A percentile compares a stretch with the other conserved stretches of the same genome.
Evolutionary conservation across 768 basidiomycete genomes (phyloP).

Genomic region (Hirschioporus abietinus): DNA sequence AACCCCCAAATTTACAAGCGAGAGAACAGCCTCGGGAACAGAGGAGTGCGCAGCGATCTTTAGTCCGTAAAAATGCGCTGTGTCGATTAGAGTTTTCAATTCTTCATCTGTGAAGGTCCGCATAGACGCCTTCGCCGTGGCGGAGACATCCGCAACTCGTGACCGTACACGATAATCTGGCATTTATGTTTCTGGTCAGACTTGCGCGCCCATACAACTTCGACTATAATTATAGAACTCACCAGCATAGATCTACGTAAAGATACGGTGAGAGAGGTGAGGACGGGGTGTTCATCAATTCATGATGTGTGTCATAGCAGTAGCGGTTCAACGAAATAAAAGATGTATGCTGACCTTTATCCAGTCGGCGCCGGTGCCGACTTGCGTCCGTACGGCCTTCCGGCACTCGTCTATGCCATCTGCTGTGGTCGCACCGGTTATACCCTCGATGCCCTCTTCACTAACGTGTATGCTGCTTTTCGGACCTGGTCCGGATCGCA

Average conservation of each 20-base stretch:
- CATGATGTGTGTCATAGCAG: neutral
- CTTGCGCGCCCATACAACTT: conserved; percentile 10
- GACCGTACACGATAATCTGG: conserved; percentile 52
- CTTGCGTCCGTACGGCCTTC: conserved; percentile 51
- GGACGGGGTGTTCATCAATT: neutral
- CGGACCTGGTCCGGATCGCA: conserved; percentile 36
- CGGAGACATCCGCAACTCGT: conserved; percentile 37
- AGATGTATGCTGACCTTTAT: conserved; percentile 42
- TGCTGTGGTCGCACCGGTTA: conserved; percentile 51
- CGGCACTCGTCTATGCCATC: conserved; percentile 54
- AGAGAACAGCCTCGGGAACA: conserved; percentile 29
- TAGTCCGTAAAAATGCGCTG: conserved; percentile 46
- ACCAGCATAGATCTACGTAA: conserved; percentile 48
- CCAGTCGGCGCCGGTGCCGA: conserved; percentile 64
- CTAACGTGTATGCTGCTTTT: conserved; percentile 41
- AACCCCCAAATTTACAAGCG: conserved; percentile 26
- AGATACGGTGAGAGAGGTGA: neutral
- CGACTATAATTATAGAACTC: conserved; percentile 13
- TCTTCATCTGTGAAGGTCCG: conserved; percentile 42
- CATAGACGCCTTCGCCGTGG: conserved; percentile 29
- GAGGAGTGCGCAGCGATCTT: conserved; percentile 56
- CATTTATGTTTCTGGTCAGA: neutral
- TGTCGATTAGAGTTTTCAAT: conserved; percentile 41
- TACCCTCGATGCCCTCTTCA: conserved; percentile 48
- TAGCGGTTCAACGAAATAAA: neutral